Evolutionary conservation across 768 basidiomycete species (phyloP), one percentile per base, ranked within the genome.

Genomic region (Strobilomyces dryophilus): DNA sequence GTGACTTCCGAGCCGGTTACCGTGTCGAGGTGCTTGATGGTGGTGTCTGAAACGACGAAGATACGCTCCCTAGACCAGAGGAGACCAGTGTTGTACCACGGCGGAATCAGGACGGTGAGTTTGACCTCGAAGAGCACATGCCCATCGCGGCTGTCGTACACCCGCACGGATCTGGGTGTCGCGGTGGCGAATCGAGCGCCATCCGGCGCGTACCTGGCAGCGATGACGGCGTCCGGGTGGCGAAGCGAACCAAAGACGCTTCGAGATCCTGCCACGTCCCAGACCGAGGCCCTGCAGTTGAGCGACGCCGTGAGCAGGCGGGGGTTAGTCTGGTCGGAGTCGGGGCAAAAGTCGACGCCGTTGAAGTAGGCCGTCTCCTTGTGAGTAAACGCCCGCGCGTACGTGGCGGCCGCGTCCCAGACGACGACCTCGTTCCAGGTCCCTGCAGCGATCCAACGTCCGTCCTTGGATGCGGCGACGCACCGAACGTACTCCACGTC

Each of bases 391-490:
- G 45, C 20, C 10, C 1, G 9, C 18, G 18, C 36, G 36, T 37
- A 45, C 8, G 51, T 51, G n/a, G n/a, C n/a, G 35, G 9, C 27
- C 7, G 51, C 51, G 21, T 51, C 44, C 51, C 51, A 51, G 6
- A 51, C 36, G 27, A 26, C 3, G 4, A 52, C 31, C 8, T 17
- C 52, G 3, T 8, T 35, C 32, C 15, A 47, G 15, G 55, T 40
- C 8, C 51, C 55, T 1, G 35, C 51, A 40, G 51, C 55, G 36
- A 56, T 45, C 51, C 49, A 45, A 8, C 10, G 32, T 4, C 49
- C 45, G 10, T 55, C 49, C 8, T 49, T 57, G 8, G 58, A 51
- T 15, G 49, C 46, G 1, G 49, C 46, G 15, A 59, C 18, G n/a
- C 58, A 53, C 7, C 34, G 51, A 1, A 51, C 51, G 8, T 45